Conservation (phyloP, 2,329 filamentous ascomycete species). For the Thermochaetoides dissita region DNA sequence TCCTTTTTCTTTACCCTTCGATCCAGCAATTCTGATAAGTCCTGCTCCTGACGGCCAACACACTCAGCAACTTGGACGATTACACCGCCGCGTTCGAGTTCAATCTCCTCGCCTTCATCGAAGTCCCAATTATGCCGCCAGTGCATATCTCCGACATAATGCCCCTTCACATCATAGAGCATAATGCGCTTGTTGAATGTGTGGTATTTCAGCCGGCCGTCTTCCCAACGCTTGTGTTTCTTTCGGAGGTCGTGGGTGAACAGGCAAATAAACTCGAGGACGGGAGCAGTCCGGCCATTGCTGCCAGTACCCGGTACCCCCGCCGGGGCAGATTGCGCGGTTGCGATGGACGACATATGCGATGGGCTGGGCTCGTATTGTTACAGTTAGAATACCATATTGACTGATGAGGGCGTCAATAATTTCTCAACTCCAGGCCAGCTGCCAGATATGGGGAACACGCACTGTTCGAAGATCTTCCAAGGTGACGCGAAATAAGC, state of each 20-base stretch:
- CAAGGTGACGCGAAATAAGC: no score
- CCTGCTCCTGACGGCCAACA: slow-evolving; percentile 59
- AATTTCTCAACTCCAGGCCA: no score
- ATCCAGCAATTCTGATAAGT: slow-evolving; percentile 61
- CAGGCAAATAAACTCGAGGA: slow-evolving; percentile 72
- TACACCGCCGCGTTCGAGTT: slow-evolving; percentile 59
- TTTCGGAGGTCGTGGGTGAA: slow-evolving; percentile 74
- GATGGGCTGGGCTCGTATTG: background rate
- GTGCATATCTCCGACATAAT: slow-evolving; percentile 74
- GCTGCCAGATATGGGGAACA: no score
- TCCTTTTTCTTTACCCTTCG: slow-evolving; percentile 48
- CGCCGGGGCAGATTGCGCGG: slow-evolving; percentile 6
- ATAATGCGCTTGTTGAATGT: slow-evolving; percentile 84
- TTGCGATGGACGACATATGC: slow-evolving; percentile 13
- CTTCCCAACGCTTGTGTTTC: slow-evolving; percentile 88
- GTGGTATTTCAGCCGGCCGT: slow-evolving; percentile 77
- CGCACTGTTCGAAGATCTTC: no score
- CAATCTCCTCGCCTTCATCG: slow-evolving; percentile 68
- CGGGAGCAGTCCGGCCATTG: slow-evolving; percentile 52
- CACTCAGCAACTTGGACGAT: slow-evolving; percentile 70
- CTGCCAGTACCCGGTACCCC: slow-evolving; percentile 3
- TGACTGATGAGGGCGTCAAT: no score
- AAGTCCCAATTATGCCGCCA: slow-evolving; percentile 58
- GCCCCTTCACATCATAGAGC: slow-evolving; percentile 71
- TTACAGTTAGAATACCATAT: background rate